Percentiles rank a stretch among this genome's conserved stretches.
Conservation (phyloP, 192 early-diverging fungal genomes). For the Chytriomyces confervae region DNA sequence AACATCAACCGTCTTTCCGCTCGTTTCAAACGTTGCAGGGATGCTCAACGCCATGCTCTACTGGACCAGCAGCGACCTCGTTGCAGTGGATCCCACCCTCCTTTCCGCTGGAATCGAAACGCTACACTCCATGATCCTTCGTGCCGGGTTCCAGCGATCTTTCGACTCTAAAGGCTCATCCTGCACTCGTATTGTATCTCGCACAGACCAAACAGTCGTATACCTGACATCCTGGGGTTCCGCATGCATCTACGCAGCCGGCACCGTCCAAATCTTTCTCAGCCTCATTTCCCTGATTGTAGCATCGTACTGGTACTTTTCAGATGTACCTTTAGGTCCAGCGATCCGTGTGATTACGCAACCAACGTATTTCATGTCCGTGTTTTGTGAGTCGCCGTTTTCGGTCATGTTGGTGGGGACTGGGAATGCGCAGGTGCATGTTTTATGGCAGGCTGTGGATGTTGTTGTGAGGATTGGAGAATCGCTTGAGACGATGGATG, state of each 20-base stretch:
- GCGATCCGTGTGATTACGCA: conserved; percentile 21
- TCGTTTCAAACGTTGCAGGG: conserved; percentile 25
- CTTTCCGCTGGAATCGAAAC: conserved; percentile 27
- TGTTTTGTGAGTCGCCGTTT: conserved; percentile 35
- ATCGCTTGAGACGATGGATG: conserved; percentile 30
- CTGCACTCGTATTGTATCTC: conserved; percentile 16
- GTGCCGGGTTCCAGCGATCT: conserved; percentile 30
- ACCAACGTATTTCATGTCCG: conserved; percentile 34
- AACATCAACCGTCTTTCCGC: neutral
- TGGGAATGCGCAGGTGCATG: conserved; percentile 18
- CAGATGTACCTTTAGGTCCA: conserved; percentile 16
- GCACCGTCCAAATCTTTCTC: conserved; percentile 10
- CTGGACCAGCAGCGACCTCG: conserved; percentile 25
- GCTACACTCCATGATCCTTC: conserved; percentile 16
- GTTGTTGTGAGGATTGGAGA: conserved; percentile 32
- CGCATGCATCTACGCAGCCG: conserved; percentile 11
- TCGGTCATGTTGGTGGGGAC: conserved; percentile 22
- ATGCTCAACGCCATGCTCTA: conserved; percentile 31
- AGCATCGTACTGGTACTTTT: neutral
- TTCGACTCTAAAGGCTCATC: conserved; percentile 11
- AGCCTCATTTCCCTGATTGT: conserved; percentile 6
- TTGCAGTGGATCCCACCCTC: conserved; percentile 30
- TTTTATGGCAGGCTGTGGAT: conserved; percentile 33
- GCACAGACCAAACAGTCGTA: conserved; percentile 21
- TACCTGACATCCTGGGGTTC: conserved; percentile 26